Percentiles rank a stretch among this genome's conserved stretches.
These are phyloP conservation scores for Rhizoclosmatium sp. DNA, from an alignment of 192 early-diverging fungal genomes.

Conservation along the genomic window DNA sequence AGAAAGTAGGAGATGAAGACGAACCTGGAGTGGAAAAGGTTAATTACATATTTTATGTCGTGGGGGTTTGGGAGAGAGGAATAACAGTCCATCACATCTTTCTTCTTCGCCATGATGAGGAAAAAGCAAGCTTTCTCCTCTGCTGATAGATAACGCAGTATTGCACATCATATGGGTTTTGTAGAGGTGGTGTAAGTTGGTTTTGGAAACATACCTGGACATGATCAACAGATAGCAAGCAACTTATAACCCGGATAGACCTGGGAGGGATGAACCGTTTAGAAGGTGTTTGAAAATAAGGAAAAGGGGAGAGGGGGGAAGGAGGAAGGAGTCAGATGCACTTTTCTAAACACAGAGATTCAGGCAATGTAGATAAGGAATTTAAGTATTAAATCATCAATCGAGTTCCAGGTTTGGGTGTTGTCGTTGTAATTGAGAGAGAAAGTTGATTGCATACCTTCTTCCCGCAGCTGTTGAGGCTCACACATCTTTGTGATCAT, in stretches of 20 bases:
- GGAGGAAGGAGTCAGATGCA: conserved; percentile 10
- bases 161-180: conserved; percentile 4
- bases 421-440: neutral
- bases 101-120: neutral
- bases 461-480: no score
- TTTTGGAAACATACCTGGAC: no score
- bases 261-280: no score
- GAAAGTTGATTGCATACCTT: neutral
- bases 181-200: neutral
- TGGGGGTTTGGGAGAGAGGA: neutral
- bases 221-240: no score
- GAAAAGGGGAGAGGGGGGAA: neutral
- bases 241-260: no score
- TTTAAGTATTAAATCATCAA: conserved; percentile 29
- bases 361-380: conserved; percentile 37
- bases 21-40: no score
- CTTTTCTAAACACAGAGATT: conserved; percentile 32
- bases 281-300: conserved; percentile 4
- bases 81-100: neutral
- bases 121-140: neutral
- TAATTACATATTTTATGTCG: neutral
- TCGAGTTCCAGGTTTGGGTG: neutral
- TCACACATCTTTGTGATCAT: no score
- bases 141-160: conserved; percentile 6
- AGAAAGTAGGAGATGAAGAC: no score